Conservation (phyloP, 2,329 filamentous ascomycete genomes). For the Botrytis byssoidea region DNA sequence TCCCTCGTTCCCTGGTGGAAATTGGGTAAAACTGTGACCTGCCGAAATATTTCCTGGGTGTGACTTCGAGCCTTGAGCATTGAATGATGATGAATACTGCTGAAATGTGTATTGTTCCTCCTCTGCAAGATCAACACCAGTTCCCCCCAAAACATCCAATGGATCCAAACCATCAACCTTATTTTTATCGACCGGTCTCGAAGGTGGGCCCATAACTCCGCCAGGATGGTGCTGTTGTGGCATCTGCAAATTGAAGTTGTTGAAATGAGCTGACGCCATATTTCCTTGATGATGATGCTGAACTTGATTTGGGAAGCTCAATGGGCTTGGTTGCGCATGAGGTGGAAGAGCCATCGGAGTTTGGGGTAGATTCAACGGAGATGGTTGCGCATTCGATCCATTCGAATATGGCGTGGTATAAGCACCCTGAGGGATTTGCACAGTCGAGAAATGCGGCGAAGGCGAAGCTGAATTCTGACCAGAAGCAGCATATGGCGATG, state of each 20-base stretch:
- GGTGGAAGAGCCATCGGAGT: slow-evolving; percentile 37
- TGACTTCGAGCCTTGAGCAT: slow-evolving; percentile 44
- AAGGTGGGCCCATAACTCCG: slow-evolving; percentile 57
- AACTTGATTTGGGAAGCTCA: slow-evolving; percentile 28
- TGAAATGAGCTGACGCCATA: slow-evolving; percentile 12
- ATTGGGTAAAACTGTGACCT: slow-evolving; percentile 51
- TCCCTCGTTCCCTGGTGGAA: slow-evolving; percentile 53
- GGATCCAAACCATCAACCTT: slow-evolving; percentile 69
- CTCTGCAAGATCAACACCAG: slow-evolving; percentile 81
- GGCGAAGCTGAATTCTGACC: slow-evolving; percentile 29
- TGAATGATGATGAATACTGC: slow-evolving; percentile 56
- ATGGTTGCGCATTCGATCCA: slow-evolving; percentile 31
- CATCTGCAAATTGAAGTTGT: slow-evolving; percentile 38
- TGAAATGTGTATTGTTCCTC: slow-evolving; percentile 81
- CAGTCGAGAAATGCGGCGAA: slow-evolving; percentile 38
- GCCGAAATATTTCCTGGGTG: slow-evolving; percentile 44
- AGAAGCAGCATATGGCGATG: slow-evolving; percentile 48
- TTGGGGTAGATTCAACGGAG: slow-evolving; percentile 28
- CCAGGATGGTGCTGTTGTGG: slow-evolving; percentile 40
- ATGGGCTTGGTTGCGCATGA: slow-evolving; percentile 31
- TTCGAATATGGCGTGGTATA: slow-evolving; percentile 41
- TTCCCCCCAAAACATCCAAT: slow-evolving; percentile 78
- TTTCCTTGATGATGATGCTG: slow-evolving; percentile 23
- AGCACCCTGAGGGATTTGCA: slow-evolving; percentile 34
- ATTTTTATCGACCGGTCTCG: slow-evolving; percentile 54